Percentiles rank a stretch among this genome's conserved stretches.
phyloP scores from a whole-genome alignment of 1,284 basidiomycete species.

The Megacollybia platyphylla region DNA sequence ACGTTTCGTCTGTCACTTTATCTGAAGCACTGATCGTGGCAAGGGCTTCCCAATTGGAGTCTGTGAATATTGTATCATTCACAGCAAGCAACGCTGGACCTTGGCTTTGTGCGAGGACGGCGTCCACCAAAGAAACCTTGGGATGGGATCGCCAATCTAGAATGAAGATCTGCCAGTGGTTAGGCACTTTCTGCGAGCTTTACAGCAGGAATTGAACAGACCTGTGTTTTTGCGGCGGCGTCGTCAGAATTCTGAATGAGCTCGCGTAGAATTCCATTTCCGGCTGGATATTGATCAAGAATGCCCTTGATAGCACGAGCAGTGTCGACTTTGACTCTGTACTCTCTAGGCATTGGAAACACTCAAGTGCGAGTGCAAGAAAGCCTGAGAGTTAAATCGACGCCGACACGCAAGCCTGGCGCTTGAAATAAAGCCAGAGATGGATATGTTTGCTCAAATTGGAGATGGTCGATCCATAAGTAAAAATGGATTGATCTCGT shows the following conservation, averaged over 20 bases:
- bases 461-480: too few relatives aligned
- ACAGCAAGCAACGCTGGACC: conserved; percentile 33
- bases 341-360: background rate
- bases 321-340: conserved; percentile 2
- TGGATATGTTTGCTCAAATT: too few relatives aligned
- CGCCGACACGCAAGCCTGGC: too few relatives aligned
- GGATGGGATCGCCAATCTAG: conserved; percentile 23
- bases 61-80: conserved; percentile 27
- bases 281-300: conserved; percentile 4
- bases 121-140: conserved; percentile 13
- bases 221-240: conserved; percentile 14
- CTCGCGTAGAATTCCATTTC: conserved; percentile 12
- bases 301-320: conserved; percentile 3
- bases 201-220: conserved; percentile 2
- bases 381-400: too few relatives aligned
- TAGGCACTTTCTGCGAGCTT: background rate
- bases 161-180: conserved; percentile 21
- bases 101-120: conserved; percentile 18
- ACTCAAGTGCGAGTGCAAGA: too few relatives aligned
- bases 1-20: conserved; percentile 25
- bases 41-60: conserved; percentile 30
- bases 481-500: too few relatives aligned
- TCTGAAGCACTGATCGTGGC: conserved; percentile 29
- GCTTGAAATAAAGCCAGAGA: too few relatives aligned
- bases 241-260: conserved; percentile 19